Percentiles rank a stretch among this genome's conserved stretches.
phyloP scores from a whole-genome alignment of 1,284 basidiomycete genomes.

The Filobasidium uniguttulatum region DNA sequence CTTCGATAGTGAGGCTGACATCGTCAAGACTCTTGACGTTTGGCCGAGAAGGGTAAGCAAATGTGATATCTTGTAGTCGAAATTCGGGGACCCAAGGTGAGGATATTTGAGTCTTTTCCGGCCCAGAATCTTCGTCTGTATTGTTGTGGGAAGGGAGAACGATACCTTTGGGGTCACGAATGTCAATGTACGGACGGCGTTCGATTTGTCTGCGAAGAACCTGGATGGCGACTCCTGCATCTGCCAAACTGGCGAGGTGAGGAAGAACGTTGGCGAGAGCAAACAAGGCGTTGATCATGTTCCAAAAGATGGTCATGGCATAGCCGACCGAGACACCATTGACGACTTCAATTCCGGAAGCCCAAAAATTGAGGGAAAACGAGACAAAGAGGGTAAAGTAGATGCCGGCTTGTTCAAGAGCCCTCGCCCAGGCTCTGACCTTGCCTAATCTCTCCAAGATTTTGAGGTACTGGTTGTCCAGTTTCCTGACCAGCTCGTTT shows the following conservation, averaged over 20 bases:
- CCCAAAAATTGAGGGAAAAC: slow-evolving; percentile 25
- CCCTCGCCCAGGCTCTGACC: slow-evolving; percentile 21
- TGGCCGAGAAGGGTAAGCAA: slow-evolving; percentile 38
- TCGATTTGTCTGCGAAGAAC: slow-evolving; percentile 28
- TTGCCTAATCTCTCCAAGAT: slow-evolving; percentile 28
- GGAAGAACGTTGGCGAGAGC: slow-evolving; percentile 26
- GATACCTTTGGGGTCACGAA: slow-evolving; percentile 21
- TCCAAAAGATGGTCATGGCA: slow-evolving; percentile 16
- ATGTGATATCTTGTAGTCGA: slow-evolving; percentile 35
- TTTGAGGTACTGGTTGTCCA: slow-evolving; percentile 28
- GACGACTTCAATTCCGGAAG: slow-evolving; percentile 32
- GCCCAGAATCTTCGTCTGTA: slow-evolving; percentile 9
- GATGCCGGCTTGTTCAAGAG: slow-evolving; percentile 21
- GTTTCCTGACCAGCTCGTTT: slow-evolving; percentile 42
- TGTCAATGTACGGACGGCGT: slow-evolving; percentile 27
- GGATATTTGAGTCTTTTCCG: not conserved
- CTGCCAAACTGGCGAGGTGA: slow-evolving; percentile 23
- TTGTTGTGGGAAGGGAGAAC: slow-evolving; percentile 8
- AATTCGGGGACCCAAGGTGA: slow-evolving; percentile 36
- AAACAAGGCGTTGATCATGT: slow-evolving; percentile 15
- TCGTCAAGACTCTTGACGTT: slow-evolving; percentile 45
- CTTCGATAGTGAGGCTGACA: slow-evolving; percentile 29
- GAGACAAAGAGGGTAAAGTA: slow-evolving; percentile 22
- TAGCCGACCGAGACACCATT: slow-evolving; percentile 18
- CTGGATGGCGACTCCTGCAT: slow-evolving; percentile 15